Evolutionary conservation across 257 asterid species (phyloP).

Genomic region (Przewalskia tangutica): DNA sequence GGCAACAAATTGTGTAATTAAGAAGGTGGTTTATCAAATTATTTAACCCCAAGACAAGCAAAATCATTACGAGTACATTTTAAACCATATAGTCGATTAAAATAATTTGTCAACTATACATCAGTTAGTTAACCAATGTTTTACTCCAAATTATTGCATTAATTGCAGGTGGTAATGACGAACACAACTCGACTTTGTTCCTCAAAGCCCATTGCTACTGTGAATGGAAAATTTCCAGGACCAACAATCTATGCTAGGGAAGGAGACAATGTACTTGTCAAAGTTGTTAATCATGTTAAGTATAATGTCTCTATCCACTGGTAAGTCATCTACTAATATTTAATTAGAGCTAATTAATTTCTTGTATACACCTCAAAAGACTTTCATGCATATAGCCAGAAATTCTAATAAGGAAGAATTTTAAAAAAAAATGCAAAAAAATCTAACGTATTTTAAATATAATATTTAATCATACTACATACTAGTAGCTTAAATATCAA

Average conservation of each 20-base stretch:
- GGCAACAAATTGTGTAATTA: background rate
- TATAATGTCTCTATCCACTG: conserved; percentile 84
- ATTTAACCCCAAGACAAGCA: background rate
- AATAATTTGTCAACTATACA: background rate
- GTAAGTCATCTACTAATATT: conserved; percentile 17
- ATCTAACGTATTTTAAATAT: background rate
- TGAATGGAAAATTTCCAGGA: conserved; percentile 71
- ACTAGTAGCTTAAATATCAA: background rate
- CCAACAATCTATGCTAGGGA: conserved; percentile 86
- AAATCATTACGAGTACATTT: background rate
- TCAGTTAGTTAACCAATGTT: background rate
- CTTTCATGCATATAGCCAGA: too few species aligned
- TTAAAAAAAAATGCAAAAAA: background rate
- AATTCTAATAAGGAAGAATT: background rate
- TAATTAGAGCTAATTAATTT: background rate
- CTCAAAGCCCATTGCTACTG: conserved; percentile 57
- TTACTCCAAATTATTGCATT: background rate
- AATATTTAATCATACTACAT: background rate
- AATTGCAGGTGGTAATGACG: conserved; percentile 60
- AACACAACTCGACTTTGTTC: conserved; percentile 57
- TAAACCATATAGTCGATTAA: background rate
- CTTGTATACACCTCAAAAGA: background rate
- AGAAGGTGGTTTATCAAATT: background rate
- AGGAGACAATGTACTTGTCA: conserved; percentile 56
- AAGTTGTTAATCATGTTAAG: conserved; percentile 74